Evolutionary conservation across 768 basidiomycete species (phyloP).

Genomic region (Tylopilus cervinicoccineus): DNA sequence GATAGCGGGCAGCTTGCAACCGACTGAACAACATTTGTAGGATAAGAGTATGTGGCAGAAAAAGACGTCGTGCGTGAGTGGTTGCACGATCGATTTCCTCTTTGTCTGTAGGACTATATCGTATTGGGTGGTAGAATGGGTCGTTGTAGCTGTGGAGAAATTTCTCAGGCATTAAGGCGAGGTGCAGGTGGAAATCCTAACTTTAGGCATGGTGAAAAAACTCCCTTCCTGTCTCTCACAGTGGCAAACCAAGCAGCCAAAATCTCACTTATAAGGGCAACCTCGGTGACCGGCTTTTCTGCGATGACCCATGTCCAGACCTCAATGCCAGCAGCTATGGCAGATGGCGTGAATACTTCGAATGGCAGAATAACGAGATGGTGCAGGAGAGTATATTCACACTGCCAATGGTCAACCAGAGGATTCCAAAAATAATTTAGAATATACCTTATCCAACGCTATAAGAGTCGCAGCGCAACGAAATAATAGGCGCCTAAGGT

Average conservation of each 20-base stretch:
- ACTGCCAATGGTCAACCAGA: slow-evolving; percentile 42
- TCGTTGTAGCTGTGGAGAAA: slow-evolving; percentile 65
- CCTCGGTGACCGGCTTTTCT: slow-evolving; percentile 77
- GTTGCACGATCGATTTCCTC: slow-evolving; percentile 72
- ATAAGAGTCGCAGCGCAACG: slow-evolving; percentile 82
- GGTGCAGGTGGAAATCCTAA: slow-evolving; percentile 36
- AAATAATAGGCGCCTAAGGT: slow-evolving; percentile 81
- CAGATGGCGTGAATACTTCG: slow-evolving; percentile 80
- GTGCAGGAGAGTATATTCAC: slow-evolving; percentile 81
- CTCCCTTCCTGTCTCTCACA: slow-evolving; percentile 70
- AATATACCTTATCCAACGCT: slow-evolving; percentile 54
- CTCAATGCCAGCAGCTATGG: slow-evolving; percentile 85
- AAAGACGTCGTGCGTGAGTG: slow-evolving; percentile 64
- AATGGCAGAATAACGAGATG: slow-evolving; percentile 87
- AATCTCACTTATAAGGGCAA: slow-evolving; percentile 81
- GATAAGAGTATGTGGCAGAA: slow-evolving; percentile 80
- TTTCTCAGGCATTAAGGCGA: not conserved
- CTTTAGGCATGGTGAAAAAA: slow-evolving; percentile 83
- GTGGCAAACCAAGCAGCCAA: slow-evolving; percentile 84
- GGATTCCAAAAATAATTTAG: not conserved
- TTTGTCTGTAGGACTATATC: slow-evolving; percentile 89
- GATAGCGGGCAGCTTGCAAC: slow-evolving; percentile 90
- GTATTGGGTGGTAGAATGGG: slow-evolving; percentile 82
- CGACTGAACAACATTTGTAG: slow-evolving; percentile 88
- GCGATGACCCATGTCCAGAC: slow-evolving; percentile 96